These are phyloP conservation scores for Plasmodium gallinaceum DNA, from an alignment of 169 alveolate species.

Conservation along the genomic window DNA sequence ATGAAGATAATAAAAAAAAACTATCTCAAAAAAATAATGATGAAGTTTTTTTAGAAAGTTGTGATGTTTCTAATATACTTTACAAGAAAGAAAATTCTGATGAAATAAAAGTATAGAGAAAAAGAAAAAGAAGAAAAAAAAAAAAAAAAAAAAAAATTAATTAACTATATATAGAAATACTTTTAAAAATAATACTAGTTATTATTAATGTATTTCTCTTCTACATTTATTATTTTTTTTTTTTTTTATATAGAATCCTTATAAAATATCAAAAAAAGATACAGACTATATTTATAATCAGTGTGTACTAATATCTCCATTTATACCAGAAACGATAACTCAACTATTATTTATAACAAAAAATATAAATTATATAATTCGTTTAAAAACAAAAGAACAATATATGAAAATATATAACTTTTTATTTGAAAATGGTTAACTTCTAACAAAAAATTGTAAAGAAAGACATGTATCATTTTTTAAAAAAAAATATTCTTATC, in stretches of 20 bases:
- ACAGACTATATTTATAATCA: constrained; percentile 29
- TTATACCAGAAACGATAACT: constrained; percentile 66
- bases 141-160: constrained; percentile 5
- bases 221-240: constrained; percentile 3
- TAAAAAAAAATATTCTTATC: not conserved
- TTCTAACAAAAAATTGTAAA: not conserved
- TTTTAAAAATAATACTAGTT: not conserved
- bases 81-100: not conserved
- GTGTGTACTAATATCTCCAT: constrained; percentile 73
- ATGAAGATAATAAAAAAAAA: not conserved
- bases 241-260: constrained; percentile 8
- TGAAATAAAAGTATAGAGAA: constrained; percentile 5
- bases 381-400: constrained; percentile 19
- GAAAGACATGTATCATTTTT: not conserved
- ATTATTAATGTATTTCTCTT: not conserved
- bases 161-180: not conserved
- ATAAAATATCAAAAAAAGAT: constrained; percentile 17
- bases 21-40: not conserved
- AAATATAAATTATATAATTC: constrained; percentile 64
- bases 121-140: not conserved
- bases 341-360: constrained; percentile 62
- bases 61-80: not conserved
- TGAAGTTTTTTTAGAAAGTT: constrained; percentile 2
- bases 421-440: constrained; percentile 57
- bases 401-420: constrained; percentile 58